These are phyloP conservation scores for Basidioascus undulatus DNA, from an alignment of 768 basidiomycete genomes.

Conservation along the genomic window DNA sequence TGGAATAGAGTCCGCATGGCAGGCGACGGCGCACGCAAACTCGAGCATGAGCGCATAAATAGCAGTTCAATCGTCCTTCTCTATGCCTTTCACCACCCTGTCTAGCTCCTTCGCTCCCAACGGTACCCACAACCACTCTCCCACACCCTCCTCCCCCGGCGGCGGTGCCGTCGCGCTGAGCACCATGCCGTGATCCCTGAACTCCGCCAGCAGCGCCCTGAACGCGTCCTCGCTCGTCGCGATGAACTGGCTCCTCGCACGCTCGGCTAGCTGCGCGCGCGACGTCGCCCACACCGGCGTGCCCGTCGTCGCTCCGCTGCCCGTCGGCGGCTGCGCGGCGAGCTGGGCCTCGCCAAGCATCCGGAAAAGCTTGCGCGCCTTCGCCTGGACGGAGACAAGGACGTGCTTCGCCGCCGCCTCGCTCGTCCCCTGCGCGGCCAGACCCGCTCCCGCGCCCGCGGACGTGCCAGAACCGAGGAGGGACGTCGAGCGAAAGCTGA, in stretches of 20 bases:
- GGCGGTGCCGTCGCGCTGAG: slow-evolving; percentile 21
- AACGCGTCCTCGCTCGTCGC: slow-evolving; percentile 71
- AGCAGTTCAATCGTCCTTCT: too few species aligned
- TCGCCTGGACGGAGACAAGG: slow-evolving; percentile 62
- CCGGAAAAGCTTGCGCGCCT: slow-evolving; percentile 58
- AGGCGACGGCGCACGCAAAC: too few species aligned
- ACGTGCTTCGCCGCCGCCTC: slow-evolving; percentile 60
- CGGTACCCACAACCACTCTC: slow-evolving; percentile 65
- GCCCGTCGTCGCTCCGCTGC: slow-evolving; percentile 11
- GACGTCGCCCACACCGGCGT: slow-evolving; percentile 23
- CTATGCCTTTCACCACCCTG: slow-evolving; percentile 8
- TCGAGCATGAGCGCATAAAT: too few species aligned
- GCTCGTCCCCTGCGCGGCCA: slow-evolving; percentile 23
- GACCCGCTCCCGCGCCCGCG: too few species aligned
- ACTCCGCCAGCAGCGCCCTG: slow-evolving; percentile 61
- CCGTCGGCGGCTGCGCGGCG: slow-evolving; percentile 21
- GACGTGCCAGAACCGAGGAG: slow-evolving; percentile 1
- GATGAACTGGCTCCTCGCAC: slow-evolving; percentile 59
- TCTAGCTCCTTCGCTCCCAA: slow-evolving; percentile 48
- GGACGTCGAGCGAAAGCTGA: slow-evolving; percentile 14
- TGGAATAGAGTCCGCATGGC: too few species aligned
- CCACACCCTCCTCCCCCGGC: slow-evolving; percentile 20
- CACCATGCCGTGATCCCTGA: slow-evolving; percentile 73
- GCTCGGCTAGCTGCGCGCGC: slow-evolving; percentile 43
- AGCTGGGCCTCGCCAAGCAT: slow-evolving; percentile 48